Evolutionary conservation across 1,284 basidiomycete genomes (phyloP).

Genomic region (Trichosporon ovoides): DNA sequence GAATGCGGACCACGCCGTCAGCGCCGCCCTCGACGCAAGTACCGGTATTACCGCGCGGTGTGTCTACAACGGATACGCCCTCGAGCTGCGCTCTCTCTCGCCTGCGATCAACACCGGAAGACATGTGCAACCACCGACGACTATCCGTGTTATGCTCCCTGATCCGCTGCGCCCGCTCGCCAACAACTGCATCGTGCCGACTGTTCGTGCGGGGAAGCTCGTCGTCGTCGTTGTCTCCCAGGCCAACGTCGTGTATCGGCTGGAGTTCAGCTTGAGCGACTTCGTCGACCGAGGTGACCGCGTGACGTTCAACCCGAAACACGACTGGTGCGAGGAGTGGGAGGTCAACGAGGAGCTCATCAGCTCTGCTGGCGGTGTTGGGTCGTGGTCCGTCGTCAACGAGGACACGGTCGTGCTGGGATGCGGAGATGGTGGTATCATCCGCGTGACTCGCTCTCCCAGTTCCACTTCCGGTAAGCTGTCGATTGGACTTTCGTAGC

Average conservation of each 20-base stretch:
- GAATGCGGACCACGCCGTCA: conserved; percentile 68
- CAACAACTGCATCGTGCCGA: conserved; percentile 54
- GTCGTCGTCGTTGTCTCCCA: conserved; percentile 67
- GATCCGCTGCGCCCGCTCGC: conserved; percentile 60
- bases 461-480: conserved; percentile 29
- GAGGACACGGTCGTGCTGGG: conserved; percentile 64
- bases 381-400: conserved; percentile 61
- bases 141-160: conserved; percentile 72
- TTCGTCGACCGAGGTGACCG: conserved; percentile 26
- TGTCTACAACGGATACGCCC: conserved; percentile 64
- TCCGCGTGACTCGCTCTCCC: conserved; percentile 57
- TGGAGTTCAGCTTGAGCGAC: conserved; percentile 57
- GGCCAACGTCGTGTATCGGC: conserved; percentile 67
- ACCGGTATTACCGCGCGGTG: conserved; percentile 70
- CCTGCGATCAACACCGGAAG: conserved; percentile 17
- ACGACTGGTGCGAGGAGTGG: conserved; percentile 42
- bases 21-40: conserved; percentile 57
- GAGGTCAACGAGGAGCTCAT: conserved; percentile 34
- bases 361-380: conserved; percentile 39
- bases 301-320: conserved; percentile 26
- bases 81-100: conserved; percentile 70
- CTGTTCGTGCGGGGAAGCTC: conserved; percentile 56
- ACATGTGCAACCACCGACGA: conserved; percentile 49
- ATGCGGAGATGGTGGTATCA: conserved; percentile 62
- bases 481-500: neutral